Base-by-base conservation (phyloP, 208 protist genomes). In the Blechomonas ayalai region DNA sequence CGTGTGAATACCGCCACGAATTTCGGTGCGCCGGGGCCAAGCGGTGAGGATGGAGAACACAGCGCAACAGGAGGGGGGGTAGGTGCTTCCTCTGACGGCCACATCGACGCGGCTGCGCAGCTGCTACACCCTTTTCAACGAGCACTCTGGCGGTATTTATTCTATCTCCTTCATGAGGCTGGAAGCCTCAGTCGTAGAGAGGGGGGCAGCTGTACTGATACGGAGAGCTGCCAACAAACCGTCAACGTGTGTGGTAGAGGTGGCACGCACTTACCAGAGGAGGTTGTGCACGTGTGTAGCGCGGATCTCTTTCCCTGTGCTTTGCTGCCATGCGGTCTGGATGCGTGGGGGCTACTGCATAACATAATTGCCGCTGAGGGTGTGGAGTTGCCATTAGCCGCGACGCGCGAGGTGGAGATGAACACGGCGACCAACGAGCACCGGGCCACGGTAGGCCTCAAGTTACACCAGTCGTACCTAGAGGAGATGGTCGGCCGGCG, bases 111-210 rank as follows among this genome's bases (percentile, higher is more conserved):
- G 36, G 42, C 54, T 2, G 48, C 59, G 0, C 29, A 63, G 3
- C 56, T 84, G 19, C 68, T 86, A 22, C 76, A 89, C 47, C 83
- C 79, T 0, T 83, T 89, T 38, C 87, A 78, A 46, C 64, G 63
- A 26, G 65, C 52, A 0, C 31, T 92, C 8, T 92, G 83, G 83
- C 23, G 37, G 32, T 74, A 73, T 47, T 22, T 74, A 1, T 55
- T 48, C 28, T 59, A 76, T 10, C 32, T 74, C 6, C 52, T 67
- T 9, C 50, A 54, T 32, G 40, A 56, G 2, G 31, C 31, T 37
- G 28, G 5, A 50, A 13, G 39, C 29, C 34, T 18, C 13, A 5
- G 42, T 26, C 10, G 35, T 29, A 12, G 34, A 4, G 26, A 5
- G 23, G 8, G 29, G 23, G n/a, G 18, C 22, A 15, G 18, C 32